These are phyloP conservation scores for Ogataea nonfermentans DNA, from an alignment of 805 yeast species.

Conservation along the genomic window DNA sequence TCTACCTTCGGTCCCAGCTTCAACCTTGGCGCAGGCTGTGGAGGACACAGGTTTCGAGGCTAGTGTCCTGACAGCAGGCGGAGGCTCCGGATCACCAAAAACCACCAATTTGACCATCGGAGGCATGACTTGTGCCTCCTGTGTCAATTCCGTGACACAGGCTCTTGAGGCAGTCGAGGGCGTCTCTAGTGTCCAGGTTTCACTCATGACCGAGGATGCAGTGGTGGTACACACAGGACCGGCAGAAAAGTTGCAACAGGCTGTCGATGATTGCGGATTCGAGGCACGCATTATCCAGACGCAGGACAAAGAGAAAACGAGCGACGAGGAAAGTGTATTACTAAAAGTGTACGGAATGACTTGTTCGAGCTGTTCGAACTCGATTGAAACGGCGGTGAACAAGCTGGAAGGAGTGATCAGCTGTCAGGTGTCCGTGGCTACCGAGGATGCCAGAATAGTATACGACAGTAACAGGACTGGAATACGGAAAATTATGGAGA, in stretches of 20 bases:
- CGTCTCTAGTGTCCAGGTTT: slow-evolving; percentile 55
- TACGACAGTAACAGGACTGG: slow-evolving; percentile 57
- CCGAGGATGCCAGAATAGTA: slow-evolving; percentile 52
- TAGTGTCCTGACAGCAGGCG: slow-evolving; percentile 15
- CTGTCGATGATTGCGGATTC: slow-evolving; percentile 49
- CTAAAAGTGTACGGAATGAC: slow-evolving; percentile 60
- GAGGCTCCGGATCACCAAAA: background rate
- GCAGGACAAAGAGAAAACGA: slow-evolving; percentile 12
- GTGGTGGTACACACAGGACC: slow-evolving; percentile 44
- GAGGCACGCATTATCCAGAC: slow-evolving; percentile 46
- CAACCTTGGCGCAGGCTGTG: slow-evolving; percentile 47
- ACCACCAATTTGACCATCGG: slow-evolving; percentile 30
- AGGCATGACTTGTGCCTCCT: slow-evolving; percentile 90
- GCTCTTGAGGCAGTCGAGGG: slow-evolving; percentile 51
- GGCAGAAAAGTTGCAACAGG: slow-evolving; percentile 45
- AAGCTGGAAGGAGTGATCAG: slow-evolving; percentile 45
- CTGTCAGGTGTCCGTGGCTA: slow-evolving; percentile 50
- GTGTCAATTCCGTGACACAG: slow-evolving; percentile 61
- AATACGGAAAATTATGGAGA: slow-evolving; percentile 57
- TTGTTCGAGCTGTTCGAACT: slow-evolving; percentile 50
- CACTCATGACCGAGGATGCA: slow-evolving; percentile 73
- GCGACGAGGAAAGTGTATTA: slow-evolving; percentile 16
- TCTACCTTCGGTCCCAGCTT: slow-evolving; percentile 31
- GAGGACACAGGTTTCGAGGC: slow-evolving; percentile 74
- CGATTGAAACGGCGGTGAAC: slow-evolving; percentile 48